Base-by-base conservation (phyloP, 2,329 filamentous ascomycete species). In the Dactylonectria estremocensis region DNA sequence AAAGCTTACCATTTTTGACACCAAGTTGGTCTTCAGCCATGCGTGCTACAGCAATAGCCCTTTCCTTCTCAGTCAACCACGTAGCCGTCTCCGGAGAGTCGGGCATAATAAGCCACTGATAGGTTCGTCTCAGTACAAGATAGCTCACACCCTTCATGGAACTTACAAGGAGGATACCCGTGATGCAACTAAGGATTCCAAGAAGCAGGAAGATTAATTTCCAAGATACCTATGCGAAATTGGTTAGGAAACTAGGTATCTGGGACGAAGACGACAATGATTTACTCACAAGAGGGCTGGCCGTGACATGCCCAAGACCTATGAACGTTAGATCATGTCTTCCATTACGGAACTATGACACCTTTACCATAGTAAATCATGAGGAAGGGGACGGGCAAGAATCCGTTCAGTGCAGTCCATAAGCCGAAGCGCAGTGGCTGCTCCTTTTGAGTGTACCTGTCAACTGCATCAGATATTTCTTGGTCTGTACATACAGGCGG, bases 171-270 rank as follows among this genome's bases (percentile, higher is more conserved):
- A 48, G 45, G 16, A 48, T 22, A 22, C 45, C 45, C 45, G 45
- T 48, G 45, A 48, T 48, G 45, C 45, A 48, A 22, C 45, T 48
- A 22, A 48, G 45, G 20, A 48, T 48, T 48, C 45, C 45, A 22
- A 48, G 45, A n/a, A 48, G 45, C 45, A 48, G 20, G 45, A 48
- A 48, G 20, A 48, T 48, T n/a, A 48, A 22, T 48, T 48, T 48
- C 45, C 45, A 48, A 22, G 45, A 48, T 48, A 18, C 20, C 45
- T 48, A 48, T 9, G 45, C 16, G 16, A 48, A 48, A 35, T 35
- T 22, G 45, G 45, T 48, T 22, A 48, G 8, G 45, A 48, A 22
- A 48, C 45, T n/a, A 48, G 16, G 20, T n/a, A 48, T 48, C 16
- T 48, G 45, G 20, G 16, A n/a, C 45, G 20, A 48, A 48, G 16